Base-by-base conservation (phyloP, 1,284 basidiomycete genomes). In the Coniferiporia sulphurascens region DNA sequence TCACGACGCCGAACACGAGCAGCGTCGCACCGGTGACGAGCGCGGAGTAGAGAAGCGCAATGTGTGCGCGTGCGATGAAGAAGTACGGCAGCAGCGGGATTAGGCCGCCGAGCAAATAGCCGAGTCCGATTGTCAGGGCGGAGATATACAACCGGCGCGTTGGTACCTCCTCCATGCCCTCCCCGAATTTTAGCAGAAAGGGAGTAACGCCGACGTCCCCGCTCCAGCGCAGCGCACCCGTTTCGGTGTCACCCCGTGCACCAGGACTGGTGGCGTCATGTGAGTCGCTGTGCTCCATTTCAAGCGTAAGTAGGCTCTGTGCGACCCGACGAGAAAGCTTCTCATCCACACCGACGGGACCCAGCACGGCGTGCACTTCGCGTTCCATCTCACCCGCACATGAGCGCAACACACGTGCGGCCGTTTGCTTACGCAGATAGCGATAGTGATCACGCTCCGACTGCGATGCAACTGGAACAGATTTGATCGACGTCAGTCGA, bases 341-440 rank as follows among this genome's bases (percentile, higher is more conserved):
- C 68, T 93, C 87, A 64, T 95, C 89, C 36, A 99, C 84, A 50
- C 96, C 96, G 52, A 97, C 82, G 0, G 92, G 89, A 1, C 89
- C 91, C 10, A 98, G 85, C 3, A 99, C 85, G 46, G 85, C 89
- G 63, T 88, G 81, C 0, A 98, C 94, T 72, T 98, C 96, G 53
- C 95, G 85, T 74, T 98, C 93, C 84, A 98, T 91, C 77, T 98
- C 95, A 58, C 93, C 93, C 19, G 86, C 83, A 71, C 96, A 98
- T 55, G 88, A 93, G 15, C 93, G 85, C 4, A 83, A 72, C 13
- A 98, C 94, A 45, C 95, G 87, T n/a, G 87, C 82, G 57, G 86
- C 78, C 3, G 91, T 94, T 64, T 85, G 81, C 48, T 82, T 79
- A 43, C 80, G 83, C 45, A 91, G 83, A 74, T 91, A 96, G 61